Evolutionary conservation across 352 stramenopile genomes (phyloP).

Genomic region (Phytophthora melonis): DNA sequence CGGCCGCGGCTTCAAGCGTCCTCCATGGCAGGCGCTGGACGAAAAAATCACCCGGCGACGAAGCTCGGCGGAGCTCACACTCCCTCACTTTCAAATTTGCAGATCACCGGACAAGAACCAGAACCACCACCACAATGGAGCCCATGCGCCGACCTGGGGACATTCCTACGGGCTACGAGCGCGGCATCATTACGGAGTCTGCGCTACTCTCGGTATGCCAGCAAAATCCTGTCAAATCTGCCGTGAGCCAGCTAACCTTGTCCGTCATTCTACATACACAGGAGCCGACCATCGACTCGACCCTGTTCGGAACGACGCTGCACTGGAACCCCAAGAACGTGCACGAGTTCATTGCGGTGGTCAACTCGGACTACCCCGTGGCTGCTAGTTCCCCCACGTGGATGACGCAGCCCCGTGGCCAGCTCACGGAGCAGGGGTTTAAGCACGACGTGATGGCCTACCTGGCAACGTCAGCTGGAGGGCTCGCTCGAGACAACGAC

Average conservation of each 20-base stretch:
- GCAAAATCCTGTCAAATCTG: background rate
- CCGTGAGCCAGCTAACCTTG: background rate
- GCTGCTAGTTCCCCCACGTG: slow-evolving; percentile 18
- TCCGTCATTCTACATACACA: background rate
- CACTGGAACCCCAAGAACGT: slow-evolving; percentile 32
- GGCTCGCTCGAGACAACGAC: slow-evolving; percentile 24
- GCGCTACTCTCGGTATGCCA: slow-evolving; percentile 21
- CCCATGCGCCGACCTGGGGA: slow-evolving; percentile 32
- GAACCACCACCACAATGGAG: too few species aligned
- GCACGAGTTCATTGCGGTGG: slow-evolving; percentile 27
- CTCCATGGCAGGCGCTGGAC: background rate
- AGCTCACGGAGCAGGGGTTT: slow-evolving; percentile 31
- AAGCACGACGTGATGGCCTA: slow-evolving; percentile 34
- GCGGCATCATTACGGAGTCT: slow-evolving; percentile 16
- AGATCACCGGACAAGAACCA: background rate
- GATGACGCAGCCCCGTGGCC: slow-evolving; percentile 31
- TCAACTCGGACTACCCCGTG: slow-evolving; percentile 16
- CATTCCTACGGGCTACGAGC: slow-evolving; percentile 21
- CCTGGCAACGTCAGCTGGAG: slow-evolving; percentile 33
- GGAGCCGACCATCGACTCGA: slow-evolving; percentile 20
- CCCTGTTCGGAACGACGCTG: slow-evolving; percentile 29
- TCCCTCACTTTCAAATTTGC: slow-evolving; percentile 26
- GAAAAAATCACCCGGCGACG: too few species aligned
- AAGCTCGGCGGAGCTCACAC: background rate
- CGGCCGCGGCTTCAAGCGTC: slow-evolving; percentile 23